A percentile compares a stretch with the other conserved stretches of the same genome.
phyloP scores from a whole-genome alignment of 805 yeast genomes.

The fission yeast (Schizosaccharomyces pombe) region DNA sequence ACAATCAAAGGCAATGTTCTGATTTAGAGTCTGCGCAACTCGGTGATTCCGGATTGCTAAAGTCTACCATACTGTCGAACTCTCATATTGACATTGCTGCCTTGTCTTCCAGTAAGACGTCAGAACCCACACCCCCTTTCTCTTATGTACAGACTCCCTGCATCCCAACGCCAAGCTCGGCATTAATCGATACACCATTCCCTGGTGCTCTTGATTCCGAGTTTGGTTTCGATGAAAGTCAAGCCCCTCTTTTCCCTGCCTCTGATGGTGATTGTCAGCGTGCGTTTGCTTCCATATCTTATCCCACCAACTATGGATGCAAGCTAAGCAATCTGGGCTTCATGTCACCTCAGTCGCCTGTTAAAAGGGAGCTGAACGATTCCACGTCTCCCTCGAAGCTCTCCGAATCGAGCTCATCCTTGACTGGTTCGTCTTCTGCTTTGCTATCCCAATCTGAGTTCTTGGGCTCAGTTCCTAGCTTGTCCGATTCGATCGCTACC shows the following conservation, averaged over 20 bases:
- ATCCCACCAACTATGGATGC: neutral
- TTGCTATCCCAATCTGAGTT: too few species aligned
- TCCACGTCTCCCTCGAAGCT: too few species aligned
- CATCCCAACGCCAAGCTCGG: neutral
- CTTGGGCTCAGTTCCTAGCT: too few species aligned
- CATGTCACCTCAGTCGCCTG: neutral
- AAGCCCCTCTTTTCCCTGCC: neutral
- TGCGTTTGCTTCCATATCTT: neutral
- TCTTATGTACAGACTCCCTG: neutral
- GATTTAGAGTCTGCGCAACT: too few species aligned
- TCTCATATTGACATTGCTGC: neutral
- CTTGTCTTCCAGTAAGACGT: neutral
- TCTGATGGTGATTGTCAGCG: neutral
- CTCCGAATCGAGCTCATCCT: too few species aligned
- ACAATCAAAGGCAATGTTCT: too few species aligned
- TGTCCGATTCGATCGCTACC: neutral
- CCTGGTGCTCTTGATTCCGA: neutral
- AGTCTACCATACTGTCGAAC: neutral
- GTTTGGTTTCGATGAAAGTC: neutral
- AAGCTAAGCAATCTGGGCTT: neutral
- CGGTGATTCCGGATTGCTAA: too few species aligned
- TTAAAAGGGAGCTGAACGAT: too few species aligned
- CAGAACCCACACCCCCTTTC: neutral
- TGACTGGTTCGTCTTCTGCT: too few species aligned
- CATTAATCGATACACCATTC: neutral